These are phyloP conservation scores for Botryotinia narcissicola DNA, from an alignment of 2,329 filamentous ascomycete genomes.

Conservation along the genomic window DNA sequence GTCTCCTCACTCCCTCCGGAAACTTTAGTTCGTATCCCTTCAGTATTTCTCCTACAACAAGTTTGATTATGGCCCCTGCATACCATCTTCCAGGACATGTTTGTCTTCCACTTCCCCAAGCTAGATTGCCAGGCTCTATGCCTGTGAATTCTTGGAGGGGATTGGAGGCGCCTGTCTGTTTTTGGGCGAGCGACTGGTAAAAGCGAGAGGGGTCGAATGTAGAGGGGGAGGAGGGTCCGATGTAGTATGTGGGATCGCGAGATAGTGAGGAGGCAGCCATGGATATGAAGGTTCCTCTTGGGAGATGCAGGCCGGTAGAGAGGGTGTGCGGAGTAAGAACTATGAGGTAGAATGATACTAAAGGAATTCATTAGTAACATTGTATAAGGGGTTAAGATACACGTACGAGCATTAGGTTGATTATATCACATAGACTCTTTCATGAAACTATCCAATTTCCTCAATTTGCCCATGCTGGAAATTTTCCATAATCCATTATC, in stretches of 20 bases:
- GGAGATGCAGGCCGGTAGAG: slow-evolving; percentile 38
- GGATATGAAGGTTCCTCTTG: slow-evolving; percentile 32
- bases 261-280: slow-evolving; percentile 23
- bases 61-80: not conserved
- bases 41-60: slow-evolving; percentile 31
- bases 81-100: slow-evolving; percentile 18
- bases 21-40: slow-evolving; percentile 35
- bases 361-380: not conserved
- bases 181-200: slow-evolving; percentile 21
- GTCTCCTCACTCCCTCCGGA: not conserved
- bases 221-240: not conserved
- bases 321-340: slow-evolving; percentile 32
- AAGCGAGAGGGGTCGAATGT: slow-evolving; percentile 34
- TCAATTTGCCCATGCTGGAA: not conserved
- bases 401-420: slow-evolving; percentile 3
- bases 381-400: not conserved
- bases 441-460: slow-evolving; percentile 17
- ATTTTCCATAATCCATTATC: not conserved
- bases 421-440: slow-evolving; percentile 16
- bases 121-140: slow-evolving; percentile 23
- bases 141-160: not conserved
- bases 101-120: slow-evolving; percentile 10
- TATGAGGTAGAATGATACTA: slow-evolving; percentile 17
- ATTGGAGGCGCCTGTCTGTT: not conserved
- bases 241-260: slow-evolving; percentile 4